Percentiles rank a stretch among this genome's conserved stretches.
Evolutionary conservation across 108 stramenopile species (phyloP).

Genomic region (Nitzschia sp.): DNA sequence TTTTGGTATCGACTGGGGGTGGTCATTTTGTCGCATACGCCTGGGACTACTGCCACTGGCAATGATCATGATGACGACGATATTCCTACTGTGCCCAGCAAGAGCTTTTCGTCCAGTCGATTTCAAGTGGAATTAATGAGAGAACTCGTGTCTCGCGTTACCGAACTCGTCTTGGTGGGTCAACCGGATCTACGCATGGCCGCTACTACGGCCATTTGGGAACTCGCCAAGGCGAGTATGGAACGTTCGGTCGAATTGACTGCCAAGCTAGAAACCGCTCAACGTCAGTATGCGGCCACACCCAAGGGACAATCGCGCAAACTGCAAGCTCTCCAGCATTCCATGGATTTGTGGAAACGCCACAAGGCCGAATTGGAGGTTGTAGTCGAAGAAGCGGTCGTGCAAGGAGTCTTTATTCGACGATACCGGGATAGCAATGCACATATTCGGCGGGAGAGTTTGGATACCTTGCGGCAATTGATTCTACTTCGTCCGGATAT

Average conservation of each 20-base stretch:
- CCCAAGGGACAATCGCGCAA: slow-evolving; percentile 42
- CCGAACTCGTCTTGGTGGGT: slow-evolving; percentile 72
- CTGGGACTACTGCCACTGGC: slow-evolving; percentile 8
- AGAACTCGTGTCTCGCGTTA: slow-evolving; percentile 55
- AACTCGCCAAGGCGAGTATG: slow-evolving; percentile 60
- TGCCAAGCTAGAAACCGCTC: slow-evolving; percentile 51
- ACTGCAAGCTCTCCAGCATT: slow-evolving; percentile 49
- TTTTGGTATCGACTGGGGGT: slow-evolving; percentile 76
- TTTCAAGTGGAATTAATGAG: slow-evolving; percentile 73
- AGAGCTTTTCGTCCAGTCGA: slow-evolving; percentile 36
- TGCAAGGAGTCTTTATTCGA: slow-evolving; percentile 76
- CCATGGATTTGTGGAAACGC: slow-evolving; percentile 64
- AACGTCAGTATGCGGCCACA: slow-evolving; percentile 57
- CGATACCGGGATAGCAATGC: slow-evolving; percentile 82
- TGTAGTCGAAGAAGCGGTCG: slow-evolving; percentile 50
- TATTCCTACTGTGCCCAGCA: background rate
- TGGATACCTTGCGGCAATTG: slow-evolving; percentile 62
- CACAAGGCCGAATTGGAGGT: slow-evolving; percentile 63
- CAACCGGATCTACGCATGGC: slow-evolving; percentile 82
- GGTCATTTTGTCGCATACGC: slow-evolving; percentile 50
- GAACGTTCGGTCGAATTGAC: slow-evolving; percentile 53
- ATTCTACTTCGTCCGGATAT: slow-evolving; percentile 75
- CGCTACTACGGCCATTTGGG: slow-evolving; percentile 65
- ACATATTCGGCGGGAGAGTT: slow-evolving; percentile 66
- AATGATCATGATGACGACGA: slow-evolving; percentile 8